phyloP scores from a whole-genome alignment of 331 rosid genomes.

The Phaseolus coccineus region DNA sequence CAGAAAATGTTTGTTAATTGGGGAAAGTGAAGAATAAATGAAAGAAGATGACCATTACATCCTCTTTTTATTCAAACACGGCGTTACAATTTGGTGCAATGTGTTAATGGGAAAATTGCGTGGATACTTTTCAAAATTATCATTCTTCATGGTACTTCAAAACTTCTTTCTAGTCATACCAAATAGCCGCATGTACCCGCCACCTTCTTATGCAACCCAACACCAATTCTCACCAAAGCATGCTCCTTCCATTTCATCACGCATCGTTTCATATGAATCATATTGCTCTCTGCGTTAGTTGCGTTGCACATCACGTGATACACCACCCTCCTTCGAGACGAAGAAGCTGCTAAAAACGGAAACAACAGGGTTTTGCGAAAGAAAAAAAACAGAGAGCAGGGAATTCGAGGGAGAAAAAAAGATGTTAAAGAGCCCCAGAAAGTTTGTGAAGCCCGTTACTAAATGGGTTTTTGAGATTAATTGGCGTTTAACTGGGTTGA shows the following conservation, averaged over 20 bases:
- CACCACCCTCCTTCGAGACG: neutral
- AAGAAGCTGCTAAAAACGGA: neutral
- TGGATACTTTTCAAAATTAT: neutral
- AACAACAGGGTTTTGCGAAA: constrained; percentile 22
- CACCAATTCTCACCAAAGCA: constrained; percentile 37
- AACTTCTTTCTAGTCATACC: neutral
- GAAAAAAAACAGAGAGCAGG: neutral
- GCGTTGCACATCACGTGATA: constrained; percentile 6
- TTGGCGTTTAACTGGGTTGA: constrained; percentile 60
- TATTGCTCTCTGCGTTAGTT: neutral
- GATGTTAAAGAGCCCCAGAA: constrained; percentile 46
- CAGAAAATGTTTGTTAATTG: neutral
- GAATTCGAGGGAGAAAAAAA: neutral
- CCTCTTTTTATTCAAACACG: constrained; percentile 5
- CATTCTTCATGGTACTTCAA: neutral
- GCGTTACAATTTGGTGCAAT: constrained; percentile 5
- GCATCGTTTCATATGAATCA: neutral
- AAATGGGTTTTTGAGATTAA: constrained; percentile 50
- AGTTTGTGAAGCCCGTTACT: constrained; percentile 38
- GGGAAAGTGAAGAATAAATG: neutral
- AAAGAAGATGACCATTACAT: neutral
- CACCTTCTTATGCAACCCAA: neutral
- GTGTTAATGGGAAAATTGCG: neutral
- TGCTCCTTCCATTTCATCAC: neutral
- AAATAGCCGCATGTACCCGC: constrained; percentile 27